A percentile compares a stretch with the other conserved stretches of the same genome.
phyloP scores from a whole-genome alignment of 192 early-diverging fungal genomes.

The Mortierella alpina region DNA sequence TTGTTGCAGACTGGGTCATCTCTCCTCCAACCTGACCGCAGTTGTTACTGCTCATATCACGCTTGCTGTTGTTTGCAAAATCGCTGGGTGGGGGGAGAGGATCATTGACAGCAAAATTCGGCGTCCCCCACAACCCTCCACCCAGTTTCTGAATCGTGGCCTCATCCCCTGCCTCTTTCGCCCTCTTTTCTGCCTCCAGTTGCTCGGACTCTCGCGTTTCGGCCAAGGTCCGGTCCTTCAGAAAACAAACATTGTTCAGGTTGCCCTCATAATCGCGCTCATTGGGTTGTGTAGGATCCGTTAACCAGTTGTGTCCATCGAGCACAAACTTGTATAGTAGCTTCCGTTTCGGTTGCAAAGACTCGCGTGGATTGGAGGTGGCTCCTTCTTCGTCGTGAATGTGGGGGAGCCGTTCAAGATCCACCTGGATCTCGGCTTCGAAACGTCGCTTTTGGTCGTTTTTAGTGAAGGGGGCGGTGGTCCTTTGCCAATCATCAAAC shows the following conservation, averaged over 20 bases:
- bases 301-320: constrained; percentile 25
- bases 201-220: not conserved
- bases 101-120: not conserved
- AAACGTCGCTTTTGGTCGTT: constrained; percentile 15
- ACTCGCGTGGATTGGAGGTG: not conserved
- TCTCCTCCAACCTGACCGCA: not conserved
- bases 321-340: constrained; percentile 29
- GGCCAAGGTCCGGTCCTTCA: not conserved
- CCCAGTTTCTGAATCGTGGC: not conserved
- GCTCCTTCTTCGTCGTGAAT: not conserved
- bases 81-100: not conserved
- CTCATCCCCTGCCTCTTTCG: not conserved
- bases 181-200: not conserved
- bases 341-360: not conserved
- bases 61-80: too few species aligned
- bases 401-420: constrained; percentile 8
- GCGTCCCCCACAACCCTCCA: not conserved
- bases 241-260: constrained; percentile 19
- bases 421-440: constrained; percentile 9
- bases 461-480: not conserved
- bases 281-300: constrained; percentile 5
- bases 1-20: not conserved
- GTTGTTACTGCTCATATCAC: too few species aligned
- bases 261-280: constrained; percentile 28
- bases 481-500: constrained; percentile 26